These are phyloP conservation scores for Rhodotorula kratochvilovae DNA, from an alignment of 768 basidiomycete genomes.

Conservation along the genomic window DNA sequence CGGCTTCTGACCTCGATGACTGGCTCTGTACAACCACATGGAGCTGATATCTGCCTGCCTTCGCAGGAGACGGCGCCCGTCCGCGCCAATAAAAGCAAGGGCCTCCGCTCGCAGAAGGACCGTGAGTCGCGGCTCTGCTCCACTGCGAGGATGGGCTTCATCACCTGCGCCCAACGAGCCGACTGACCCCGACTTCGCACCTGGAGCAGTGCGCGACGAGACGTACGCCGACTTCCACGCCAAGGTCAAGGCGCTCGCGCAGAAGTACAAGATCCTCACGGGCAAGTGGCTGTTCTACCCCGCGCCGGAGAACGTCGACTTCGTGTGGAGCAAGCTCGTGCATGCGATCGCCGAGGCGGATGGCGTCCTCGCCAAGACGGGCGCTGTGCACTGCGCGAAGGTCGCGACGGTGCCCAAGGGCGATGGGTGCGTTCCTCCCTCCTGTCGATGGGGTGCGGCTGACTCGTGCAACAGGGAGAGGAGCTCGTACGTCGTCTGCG, in stretches of 20 bases:
- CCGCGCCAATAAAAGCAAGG: slow-evolving; percentile 24
- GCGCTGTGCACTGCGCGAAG: slow-evolving; percentile 27
- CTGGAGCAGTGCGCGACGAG: slow-evolving; percentile 15
- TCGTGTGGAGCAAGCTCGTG: slow-evolving; percentile 32
- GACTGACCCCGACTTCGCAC: no score
- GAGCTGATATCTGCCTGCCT: not conserved
- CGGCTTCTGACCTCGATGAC: not conserved
- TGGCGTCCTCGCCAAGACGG: slow-evolving; percentile 28
- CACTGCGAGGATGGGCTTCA: no score
- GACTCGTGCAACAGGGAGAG: not conserved
- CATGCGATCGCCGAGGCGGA: slow-evolving; percentile 27
- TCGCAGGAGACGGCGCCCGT: slow-evolving; percentile 13
- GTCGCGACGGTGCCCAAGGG: slow-evolving; percentile 12
- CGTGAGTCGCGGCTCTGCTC: slow-evolving; percentile 4
- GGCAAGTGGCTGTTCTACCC: slow-evolving; percentile 40
- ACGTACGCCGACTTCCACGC: slow-evolving; percentile 13
- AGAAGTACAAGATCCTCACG: slow-evolving; percentile 15
- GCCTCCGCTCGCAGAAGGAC: slow-evolving; percentile 21
- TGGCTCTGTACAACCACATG: no score
- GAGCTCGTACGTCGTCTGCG: slow-evolving; percentile 27
- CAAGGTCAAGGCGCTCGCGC: slow-evolving; percentile 25
- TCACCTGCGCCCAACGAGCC: not conserved
- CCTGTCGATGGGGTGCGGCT: no score
- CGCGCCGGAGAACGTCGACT: slow-evolving; percentile 9
- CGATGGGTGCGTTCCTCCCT: not conserved